A percentile compares a stretch with the other conserved stretches of the same genome.
phyloP scores from a whole-genome alignment of 495 filamentous ascomycete species.

The Aspergillus coremiiformis region DNA sequence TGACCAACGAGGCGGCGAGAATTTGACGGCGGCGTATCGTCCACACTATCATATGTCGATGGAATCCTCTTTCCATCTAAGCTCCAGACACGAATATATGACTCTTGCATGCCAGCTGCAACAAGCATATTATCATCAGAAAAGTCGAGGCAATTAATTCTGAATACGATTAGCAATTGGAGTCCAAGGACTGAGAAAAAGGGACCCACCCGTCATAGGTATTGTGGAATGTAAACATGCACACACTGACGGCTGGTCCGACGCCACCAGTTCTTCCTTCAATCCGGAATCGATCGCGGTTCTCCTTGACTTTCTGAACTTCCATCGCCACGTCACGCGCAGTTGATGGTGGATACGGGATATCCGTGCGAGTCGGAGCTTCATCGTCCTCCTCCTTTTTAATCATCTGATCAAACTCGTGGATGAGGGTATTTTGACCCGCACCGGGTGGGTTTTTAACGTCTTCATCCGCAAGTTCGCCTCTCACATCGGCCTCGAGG shows the following conservation, averaged over 20 bases:
- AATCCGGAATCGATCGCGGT: slow-evolving; percentile 81
- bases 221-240: slow-evolving; percentile 98
- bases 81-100: slow-evolving; percentile 90
- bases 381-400: slow-evolving; percentile 88
- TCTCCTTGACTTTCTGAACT: slow-evolving; percentile 88
- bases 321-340: slow-evolving; percentile 88
- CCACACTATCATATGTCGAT: slow-evolving; percentile 36
- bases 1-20: slow-evolving; percentile 86
- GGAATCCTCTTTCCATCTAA: slow-evolving; percentile 66
- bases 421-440: slow-evolving; percentile 58
- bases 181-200: background rate
- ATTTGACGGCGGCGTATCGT: slow-evolving; percentile 42
- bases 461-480: slow-evolving; percentile 76
- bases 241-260: slow-evolving; percentile 72
- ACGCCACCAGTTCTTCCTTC: slow-evolving; percentile 71
- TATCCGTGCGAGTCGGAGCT: slow-evolving; percentile 62
- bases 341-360: slow-evolving; percentile 78
- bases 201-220: slow-evolving; percentile 69
- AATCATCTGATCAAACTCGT: slow-evolving; percentile 78
- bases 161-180: slow-evolving; percentile 33
- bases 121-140: slow-evolving; percentile 79
- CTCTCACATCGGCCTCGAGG: slow-evolving; percentile 70
- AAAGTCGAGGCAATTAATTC: slow-evolving; percentile 86
- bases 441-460: slow-evolving; percentile 55
- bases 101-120: slow-evolving; percentile 82